phyloP scores from a whole-genome alignment of 2,329 filamentous ascomycete species.

The Metarhizium robertsii region DNA sequence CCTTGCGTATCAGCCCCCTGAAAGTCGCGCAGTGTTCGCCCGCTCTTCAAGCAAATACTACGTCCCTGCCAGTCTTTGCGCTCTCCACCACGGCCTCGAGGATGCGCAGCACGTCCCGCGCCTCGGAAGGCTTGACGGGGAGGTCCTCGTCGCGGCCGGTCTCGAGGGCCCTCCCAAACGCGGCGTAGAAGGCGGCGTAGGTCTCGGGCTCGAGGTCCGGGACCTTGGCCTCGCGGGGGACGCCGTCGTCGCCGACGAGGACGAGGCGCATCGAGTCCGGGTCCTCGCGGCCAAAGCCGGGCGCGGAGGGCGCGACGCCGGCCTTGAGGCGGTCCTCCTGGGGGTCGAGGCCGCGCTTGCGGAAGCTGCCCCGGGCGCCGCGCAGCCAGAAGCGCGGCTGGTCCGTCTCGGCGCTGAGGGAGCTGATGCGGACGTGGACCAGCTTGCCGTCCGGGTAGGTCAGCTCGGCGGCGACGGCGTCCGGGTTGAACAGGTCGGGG shows the following conservation, averaged over 20 bases:
- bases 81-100: conserved; percentile 44
- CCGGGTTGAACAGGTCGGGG: conserved; percentile 39
- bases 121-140: conserved; percentile 43
- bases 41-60: conserved; percentile 19
- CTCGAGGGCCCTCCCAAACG: conserved; percentile 37
- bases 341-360: conserved; percentile 60
- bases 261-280: conserved; percentile 51
- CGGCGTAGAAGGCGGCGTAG: conserved; percentile 58
- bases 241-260: conserved; percentile 40
- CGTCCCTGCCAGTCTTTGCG: conserved; percentile 35
- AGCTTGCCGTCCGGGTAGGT: conserved; percentile 55
- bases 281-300: conserved; percentile 56
- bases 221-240: conserved; percentile 37
- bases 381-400: conserved; percentile 72
- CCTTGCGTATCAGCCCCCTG: no score
- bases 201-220: conserved; percentile 56
- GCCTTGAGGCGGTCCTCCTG: conserved; percentile 66
- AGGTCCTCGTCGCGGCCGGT: conserved; percentile 39
- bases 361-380: conserved; percentile 65
- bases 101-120: conserved; percentile 42
- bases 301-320: conserved; percentile 51
- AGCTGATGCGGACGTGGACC: conserved; percentile 59
- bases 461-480: conserved; percentile 54
- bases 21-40: no score
- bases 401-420: conserved; percentile 57